Evolutionary conservation across 768 basidiomycete species (phyloP).

Genomic region (Collybia mongolica): DNA sequence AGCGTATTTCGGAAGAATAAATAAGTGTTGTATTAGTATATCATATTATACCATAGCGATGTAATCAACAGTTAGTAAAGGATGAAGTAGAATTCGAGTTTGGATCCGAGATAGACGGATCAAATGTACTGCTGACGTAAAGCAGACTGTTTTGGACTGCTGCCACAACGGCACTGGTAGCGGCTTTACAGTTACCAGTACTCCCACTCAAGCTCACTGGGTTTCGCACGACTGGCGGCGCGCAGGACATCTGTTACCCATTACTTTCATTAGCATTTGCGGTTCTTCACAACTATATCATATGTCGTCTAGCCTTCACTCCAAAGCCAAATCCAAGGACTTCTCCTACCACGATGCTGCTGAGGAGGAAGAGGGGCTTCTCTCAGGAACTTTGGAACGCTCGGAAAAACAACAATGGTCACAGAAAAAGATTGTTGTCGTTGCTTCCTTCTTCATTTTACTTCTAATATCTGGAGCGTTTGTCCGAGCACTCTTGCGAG

Average conservation of each 20-base stretch:
- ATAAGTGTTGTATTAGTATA: neutral
- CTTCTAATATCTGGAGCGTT: conserved; percentile 43
- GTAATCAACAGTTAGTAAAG: too few species aligned
- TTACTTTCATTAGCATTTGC: too few species aligned
- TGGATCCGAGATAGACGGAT: neutral
- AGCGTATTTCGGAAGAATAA: conserved; percentile 74
- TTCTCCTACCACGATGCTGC: conserved; percentile 8
- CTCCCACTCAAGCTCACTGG: too few species aligned
- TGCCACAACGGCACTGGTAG: neutral
- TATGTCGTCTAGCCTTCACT: conserved; percentile 3
- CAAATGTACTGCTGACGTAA: neutral
- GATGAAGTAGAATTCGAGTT: too few species aligned
- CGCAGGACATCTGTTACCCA: too few species aligned
- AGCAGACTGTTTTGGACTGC: neutral
- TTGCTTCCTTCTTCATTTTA: conserved; percentile 36
- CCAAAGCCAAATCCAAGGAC: conserved; percentile 8
- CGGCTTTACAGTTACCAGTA: too few species aligned
- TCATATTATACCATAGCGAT: neutral
- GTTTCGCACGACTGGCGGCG: too few species aligned
- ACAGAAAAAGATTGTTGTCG: conserved; percentile 32
- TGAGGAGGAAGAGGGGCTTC: conserved; percentile 41
- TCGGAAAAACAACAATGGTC: conserved; percentile 31
- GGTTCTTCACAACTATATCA: neutral
- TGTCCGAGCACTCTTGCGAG: conserved; percentile 33
- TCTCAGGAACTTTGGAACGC: conserved; percentile 27